These are phyloP conservation scores for Thalia dealbata DNA, from an alignment of 176 grass and related monocot genomes.

Conservation along the genomic window DNA sequence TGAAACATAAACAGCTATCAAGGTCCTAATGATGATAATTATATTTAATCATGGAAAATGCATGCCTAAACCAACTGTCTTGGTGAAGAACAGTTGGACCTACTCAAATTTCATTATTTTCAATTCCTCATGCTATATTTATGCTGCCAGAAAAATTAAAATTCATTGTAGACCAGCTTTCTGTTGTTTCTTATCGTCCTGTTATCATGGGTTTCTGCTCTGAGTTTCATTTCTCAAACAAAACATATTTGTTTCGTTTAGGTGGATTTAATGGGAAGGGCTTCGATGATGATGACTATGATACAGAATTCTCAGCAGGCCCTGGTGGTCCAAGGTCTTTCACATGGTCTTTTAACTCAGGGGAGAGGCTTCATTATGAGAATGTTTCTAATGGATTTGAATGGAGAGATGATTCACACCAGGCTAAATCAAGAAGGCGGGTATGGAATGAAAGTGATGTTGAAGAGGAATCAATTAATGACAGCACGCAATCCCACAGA, in stretches of 20 bases:
- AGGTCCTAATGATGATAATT: no score
- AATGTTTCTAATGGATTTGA: slow-evolving; percentile 36
- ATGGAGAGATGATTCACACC: slow-evolving; percentile 42
- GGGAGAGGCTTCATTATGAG: slow-evolving; percentile 26
- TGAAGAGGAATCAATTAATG: slow-evolving; percentile 32
- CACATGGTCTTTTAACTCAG: slow-evolving; percentile 48
- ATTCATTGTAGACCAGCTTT: no score
- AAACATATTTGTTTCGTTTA: slow-evolving; percentile 11
- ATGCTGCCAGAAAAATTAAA: no score
- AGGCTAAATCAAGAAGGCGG: slow-evolving; percentile 35
- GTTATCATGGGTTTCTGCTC: neutral
- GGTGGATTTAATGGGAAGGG: slow-evolving; percentile 30
- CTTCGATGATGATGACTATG: slow-evolving; percentile 25
- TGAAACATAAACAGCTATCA: no score
- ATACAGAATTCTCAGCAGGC: slow-evolving; percentile 20
- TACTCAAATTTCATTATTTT: no score
- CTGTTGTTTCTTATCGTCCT: neutral
- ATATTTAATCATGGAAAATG: no score
- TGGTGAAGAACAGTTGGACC: no score
- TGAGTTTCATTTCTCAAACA: slow-evolving; percentile 9
- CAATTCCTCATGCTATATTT: no score
- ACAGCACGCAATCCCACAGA: slow-evolving; percentile 37
- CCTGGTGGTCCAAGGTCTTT: slow-evolving; percentile 45
- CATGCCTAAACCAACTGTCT: no score
- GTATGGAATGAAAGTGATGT: slow-evolving; percentile 74